Evolutionary conservation across 805 yeast species (phyloP).

Genomic region (Wickerhamomyces xylosicus): DNA sequence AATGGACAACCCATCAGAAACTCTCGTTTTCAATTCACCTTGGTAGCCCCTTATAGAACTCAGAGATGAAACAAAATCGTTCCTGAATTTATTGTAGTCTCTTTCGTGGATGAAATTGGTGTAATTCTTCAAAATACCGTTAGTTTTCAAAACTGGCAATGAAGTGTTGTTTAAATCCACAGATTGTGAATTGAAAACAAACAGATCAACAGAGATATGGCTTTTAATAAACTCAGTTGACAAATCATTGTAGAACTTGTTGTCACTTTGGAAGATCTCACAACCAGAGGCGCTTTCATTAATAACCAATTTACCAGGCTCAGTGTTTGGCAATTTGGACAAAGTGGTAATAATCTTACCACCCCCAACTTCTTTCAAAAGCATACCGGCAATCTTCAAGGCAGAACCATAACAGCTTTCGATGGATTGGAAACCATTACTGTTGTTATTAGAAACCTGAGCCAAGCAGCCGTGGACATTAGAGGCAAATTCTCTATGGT

Average conservation of each 20-base stretch:
- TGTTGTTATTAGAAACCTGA: constrained; percentile 36
- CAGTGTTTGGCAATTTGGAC: constrained; percentile 66
- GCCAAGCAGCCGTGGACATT: constrained; percentile 61
- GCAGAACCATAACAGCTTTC: constrained; percentile 81
- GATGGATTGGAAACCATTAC: constrained; percentile 25
- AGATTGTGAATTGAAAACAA: constrained; percentile 52
- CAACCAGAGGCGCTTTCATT: constrained; percentile 27
- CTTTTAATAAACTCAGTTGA: constrained; percentile 43
- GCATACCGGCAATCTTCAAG: constrained; percentile 51
- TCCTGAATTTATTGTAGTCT: constrained; percentile 58
- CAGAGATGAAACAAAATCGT: constrained; percentile 47
- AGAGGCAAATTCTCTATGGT: constrained; percentile 54
- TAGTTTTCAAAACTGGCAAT: constrained; percentile 50
- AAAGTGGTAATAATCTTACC: constrained; percentile 73
- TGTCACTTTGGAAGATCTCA: constrained; percentile 46
- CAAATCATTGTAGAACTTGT: constrained; percentile 49
- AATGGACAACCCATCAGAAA: constrained; percentile 81
- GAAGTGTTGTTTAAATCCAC: constrained; percentile 74
- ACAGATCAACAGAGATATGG: constrained; percentile 69
- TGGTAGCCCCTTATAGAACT: constrained; percentile 56
- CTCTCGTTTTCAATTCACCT: constrained; percentile 74
- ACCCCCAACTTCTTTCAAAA: constrained; percentile 59
- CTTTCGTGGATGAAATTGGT: constrained; percentile 54
- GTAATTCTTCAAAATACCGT: constrained; percentile 62
- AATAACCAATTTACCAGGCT: constrained; percentile 57